Base-by-base conservation (phyloP, 208 protist genomes). In the Blechomonas ayalai region DNA sequence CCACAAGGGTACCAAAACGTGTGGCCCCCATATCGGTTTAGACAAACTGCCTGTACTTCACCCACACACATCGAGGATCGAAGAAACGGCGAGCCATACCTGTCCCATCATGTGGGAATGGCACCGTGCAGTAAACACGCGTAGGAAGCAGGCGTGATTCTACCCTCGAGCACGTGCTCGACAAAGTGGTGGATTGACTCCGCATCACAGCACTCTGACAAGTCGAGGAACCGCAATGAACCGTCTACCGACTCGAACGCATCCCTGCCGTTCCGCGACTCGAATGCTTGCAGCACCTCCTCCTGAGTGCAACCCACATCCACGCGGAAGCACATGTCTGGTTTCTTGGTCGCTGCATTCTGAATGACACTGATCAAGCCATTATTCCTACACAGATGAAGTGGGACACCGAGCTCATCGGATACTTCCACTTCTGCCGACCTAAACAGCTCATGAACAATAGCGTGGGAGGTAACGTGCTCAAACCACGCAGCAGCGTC, bases 271-370 rank as follows among this genome's bases (percentile, higher is more conserved):
- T 29, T 24, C 28, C 71, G 47, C 15, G 20, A 27, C 25, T 70
- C 39, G 50, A 73, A 79, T 19, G 52, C 45, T 12, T 16, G 16
- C 25, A 51, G 39, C 16, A 79, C 55, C 12, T 70, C 71, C 7
- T 24, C 38, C 1, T 26, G 24, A 13, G n/a, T 41, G 8, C 36
- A 2, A 3, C 33, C 34, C 16, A 67, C 15, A 9, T 54, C 19
- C 3, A 79, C 54, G 25, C 40, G 42, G 52, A 73, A 79, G 40
- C 59, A 64, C 40, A 56, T 10, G 41, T 79, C 67, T 1, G 71
- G 65, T 51, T 79, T 73, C 24, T 26, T 29, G 10, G 25, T 69
- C 10, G 16, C 4, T 5, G 20, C 22, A 39, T 73, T 60, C 37
- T 36, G 33, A 1, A 57, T 35, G 44, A 79, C 29, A 40, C 64